Evolutionary conservation across 2,329 filamentous ascomycete species (phyloP), one percentile per base, ranked within the genome.

Genomic region (Aspergillus pseudonomiae): DNA sequence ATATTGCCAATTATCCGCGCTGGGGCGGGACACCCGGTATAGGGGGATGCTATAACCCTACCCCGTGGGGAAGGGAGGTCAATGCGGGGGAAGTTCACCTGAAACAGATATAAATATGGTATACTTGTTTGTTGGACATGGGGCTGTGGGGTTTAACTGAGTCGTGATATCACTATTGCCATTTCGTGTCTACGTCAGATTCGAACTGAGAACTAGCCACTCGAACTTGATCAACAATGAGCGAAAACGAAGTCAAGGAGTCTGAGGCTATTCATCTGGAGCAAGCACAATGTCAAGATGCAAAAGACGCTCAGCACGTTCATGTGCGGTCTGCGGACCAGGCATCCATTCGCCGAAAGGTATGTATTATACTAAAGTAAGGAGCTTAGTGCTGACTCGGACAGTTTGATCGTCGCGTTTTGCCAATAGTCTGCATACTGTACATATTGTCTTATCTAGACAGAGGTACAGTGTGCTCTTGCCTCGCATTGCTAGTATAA

Each of bases 391-490:
- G 24, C 55, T 57, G 46, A 52, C 46, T 16, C 32, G 16, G 1
- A 34, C 21, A 71, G 70, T 70, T 71, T 45, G 70, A 71, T 41
- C 63, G 64, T 4, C 66, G 60, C 3, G 60, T 73, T 6, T 54
- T 71, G 14, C 71, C 70, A 2, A 64, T 73, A 21, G 67, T 73
- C 19, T 71, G 70, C 45, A 65, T 65, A 41, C 65, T 73, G 2
- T 73, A 71, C 30, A 62, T 71, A 11, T 54, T 73, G 2, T 71
- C 70, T 0, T 73, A 73, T 30, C 59, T 73, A 3, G 70, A 73
- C 52, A 36, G 69, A 64, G 68, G 70, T 70, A 34, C 36, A 59
- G 61, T 28, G n/a, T 24, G n/a, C 14, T 11, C 21, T 46, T 46
- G 11, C 5, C 19, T 46, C 11, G 0, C 21, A 26, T 46, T 26